These are phyloP conservation scores for Talaromyces sp. DNA, from an alignment of 2,329 filamentous ascomycete species.

Conservation along the genomic window DNA sequence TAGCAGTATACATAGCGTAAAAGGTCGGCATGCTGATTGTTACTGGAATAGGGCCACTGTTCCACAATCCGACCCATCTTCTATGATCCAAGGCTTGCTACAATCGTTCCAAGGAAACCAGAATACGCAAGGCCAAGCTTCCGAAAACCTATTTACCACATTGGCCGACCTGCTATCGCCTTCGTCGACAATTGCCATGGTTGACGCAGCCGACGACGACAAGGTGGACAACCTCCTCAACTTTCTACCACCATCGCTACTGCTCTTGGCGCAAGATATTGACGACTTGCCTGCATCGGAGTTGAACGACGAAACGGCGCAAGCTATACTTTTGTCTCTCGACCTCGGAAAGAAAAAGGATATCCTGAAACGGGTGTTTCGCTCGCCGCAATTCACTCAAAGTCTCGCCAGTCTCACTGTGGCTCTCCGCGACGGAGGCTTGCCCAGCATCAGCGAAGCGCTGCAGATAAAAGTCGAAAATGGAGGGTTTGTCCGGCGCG, in stretches of 20 bases:
- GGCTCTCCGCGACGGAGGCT: slow-evolving; percentile 81
- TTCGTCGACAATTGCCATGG: slow-evolving; percentile 69
- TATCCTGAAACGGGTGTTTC: slow-evolving; percentile 73
- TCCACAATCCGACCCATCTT: slow-evolving; percentile 63
- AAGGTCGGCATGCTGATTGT: slow-evolving; percentile 12
- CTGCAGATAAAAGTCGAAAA: slow-evolving; percentile 75
- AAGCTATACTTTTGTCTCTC: slow-evolving; percentile 69
- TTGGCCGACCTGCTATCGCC: slow-evolving; percentile 80
- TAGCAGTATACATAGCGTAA: slow-evolving; percentile 9
- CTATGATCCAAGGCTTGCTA: slow-evolving; percentile 82
- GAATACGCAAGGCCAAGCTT: slow-evolving; percentile 39
- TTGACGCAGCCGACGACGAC: slow-evolving; percentile 60
- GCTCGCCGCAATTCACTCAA: slow-evolving; percentile 87
- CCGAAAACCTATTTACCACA: slow-evolving; percentile 70
- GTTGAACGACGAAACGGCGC: slow-evolving; percentile 61
- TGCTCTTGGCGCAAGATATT: slow-evolving; percentile 69
- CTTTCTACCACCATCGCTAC: slow-evolving; percentile 71
- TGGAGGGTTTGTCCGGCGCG: slow-evolving; percentile 72
- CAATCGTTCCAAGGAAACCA: slow-evolving; percentile 66
- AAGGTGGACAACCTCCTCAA: slow-evolving; percentile 69
- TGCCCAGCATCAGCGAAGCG: slow-evolving; percentile 85
- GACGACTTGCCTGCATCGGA: slow-evolving; percentile 59
- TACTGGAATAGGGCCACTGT: slow-evolving; percentile 51
- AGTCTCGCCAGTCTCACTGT: slow-evolving; percentile 79
- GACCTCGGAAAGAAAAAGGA: slow-evolving; percentile 71